Evolutionary conservation across 2,329 filamentous ascomycete genomes (phyloP), one percentile per base, ranked within the genome.

Genomic region (Diaporthe batatas): DNA sequence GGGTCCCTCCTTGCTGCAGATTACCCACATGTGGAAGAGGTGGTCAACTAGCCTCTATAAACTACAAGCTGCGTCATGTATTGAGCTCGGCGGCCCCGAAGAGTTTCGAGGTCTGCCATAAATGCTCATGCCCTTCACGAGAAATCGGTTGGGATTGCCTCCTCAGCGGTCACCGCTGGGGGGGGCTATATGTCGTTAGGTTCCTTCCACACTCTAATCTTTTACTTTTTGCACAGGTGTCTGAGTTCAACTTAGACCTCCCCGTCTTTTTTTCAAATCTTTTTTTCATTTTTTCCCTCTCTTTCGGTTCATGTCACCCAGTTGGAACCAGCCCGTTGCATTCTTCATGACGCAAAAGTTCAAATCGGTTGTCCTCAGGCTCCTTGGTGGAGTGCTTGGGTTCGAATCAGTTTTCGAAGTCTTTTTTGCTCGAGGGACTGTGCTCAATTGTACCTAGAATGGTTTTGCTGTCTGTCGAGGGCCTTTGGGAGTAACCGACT

Each of bases 41-140:
- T 65, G 10, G 59, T 44, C 59, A 51, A 44, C 59, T 49, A 65
- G 59, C 42, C 10, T 65, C 59, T 65, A 65, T 65, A 65, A 49
- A 51, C 21, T 49, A 49, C 16, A 34, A n/a, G 59, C 42, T 51
- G 59, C 47, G 59, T 65, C 58, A 62, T 62, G 39, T 62, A 62
- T 49, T 49, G 44, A 49, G 44, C 18, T 21, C 44, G 44, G 44
- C 21, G 44, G 21, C 29, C 21, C 44, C 7, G 44, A 23, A 49
- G n/a, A 39, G 36, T 39, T 39, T 39, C 36, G 44, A 18, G 44
- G 44, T 21, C 44, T 21, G 21, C 44, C 44, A 47, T 47, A 18
- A 47, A 21, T 3, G 8, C 51, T 29, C 25, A 29, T 54, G 51
- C 25, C 51, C 51, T 23, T 18, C 51, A 8, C 25, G 21, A 29